Evolutionary conservation across 306 rosid genomes (phyloP), one percentile per base, ranked within the genome.

Genomic region (Cyamopsis tetragonoloba): DNA sequence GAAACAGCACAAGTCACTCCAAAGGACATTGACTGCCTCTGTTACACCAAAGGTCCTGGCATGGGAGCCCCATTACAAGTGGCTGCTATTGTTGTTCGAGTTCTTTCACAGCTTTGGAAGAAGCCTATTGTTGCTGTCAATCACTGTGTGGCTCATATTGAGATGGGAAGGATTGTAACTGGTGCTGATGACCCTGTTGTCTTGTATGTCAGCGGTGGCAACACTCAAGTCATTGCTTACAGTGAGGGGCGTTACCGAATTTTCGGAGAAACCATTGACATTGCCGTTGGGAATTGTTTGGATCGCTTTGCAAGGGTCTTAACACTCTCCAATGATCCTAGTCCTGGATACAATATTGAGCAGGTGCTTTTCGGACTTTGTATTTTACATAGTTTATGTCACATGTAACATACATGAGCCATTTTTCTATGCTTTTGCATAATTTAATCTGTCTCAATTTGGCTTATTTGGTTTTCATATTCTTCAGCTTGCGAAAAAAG

Each of bases 1-100:
- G 68, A 85, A 66, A 81, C 79, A 15, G 96, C 98, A 3, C 67
- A 81, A 20, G 10, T 87, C 34, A 77, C 84, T 6, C 88, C 91
- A 0, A 48, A 84, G 4, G 95, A 92, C 10, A 85, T 92, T 50
- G 95, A 92, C 63, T 92, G 98, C 77, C 69, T 92, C 54, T 92
- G 98, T 73, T 89, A 92, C 77, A 92, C 96, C 39, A 89, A 84
- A 77, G 98, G 96, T 42, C 98, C 96, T 62, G 95, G 98, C 15
- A 92, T 92, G 96, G 98, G 96, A 39, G 98, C 96, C 6, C 98
- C 95, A 0, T 75, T 92, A 17, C 96, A 89, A 63, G 96, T 92
- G 26, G 48, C 98, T 34, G 92, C 98, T 7, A 44, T 92, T 57
- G 96, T 83, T 76, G 86, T 89, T 13, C 83, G 98, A 39, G 80